These are phyloP conservation scores for Leccinum boreale DNA, from an alignment of 768 basidiomycete species.

Conservation along the genomic window DNA sequence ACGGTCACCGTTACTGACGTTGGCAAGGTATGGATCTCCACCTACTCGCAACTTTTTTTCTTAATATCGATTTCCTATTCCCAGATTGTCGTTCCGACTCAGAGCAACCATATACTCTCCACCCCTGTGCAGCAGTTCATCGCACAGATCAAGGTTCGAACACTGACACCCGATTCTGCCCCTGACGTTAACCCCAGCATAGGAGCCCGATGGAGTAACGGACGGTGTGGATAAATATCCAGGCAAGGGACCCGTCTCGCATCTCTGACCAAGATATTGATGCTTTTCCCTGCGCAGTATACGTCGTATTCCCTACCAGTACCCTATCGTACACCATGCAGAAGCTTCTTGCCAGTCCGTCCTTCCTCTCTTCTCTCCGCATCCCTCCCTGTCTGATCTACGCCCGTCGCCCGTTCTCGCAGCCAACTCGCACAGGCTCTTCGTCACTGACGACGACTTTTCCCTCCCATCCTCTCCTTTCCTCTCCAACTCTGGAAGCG, in stretches of 20 bases:
- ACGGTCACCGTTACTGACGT: slow-evolving; percentile 83
- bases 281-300: slow-evolving; percentile 44
- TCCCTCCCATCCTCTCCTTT: slow-evolving; percentile 47
- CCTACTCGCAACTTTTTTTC: neutral
- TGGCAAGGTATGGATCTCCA: slow-evolving; percentile 50
- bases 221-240: slow-evolving; percentile 81
- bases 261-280: neutral
- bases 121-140: slow-evolving; percentile 70
- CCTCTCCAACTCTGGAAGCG: slow-evolving; percentile 32
- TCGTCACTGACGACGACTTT: slow-evolving; percentile 63
- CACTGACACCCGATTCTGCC: neutral
- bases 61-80: neutral
- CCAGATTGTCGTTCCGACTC: slow-evolving; percentile 74
- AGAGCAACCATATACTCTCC: slow-evolving; percentile 74
- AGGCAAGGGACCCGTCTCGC: slow-evolving; percentile 37
- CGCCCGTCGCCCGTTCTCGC: neutral
- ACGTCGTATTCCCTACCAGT: slow-evolving; percentile 66
- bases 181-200: slow-evolving; percentile 2
- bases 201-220: slow-evolving; percentile 72
- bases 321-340: slow-evolving; percentile 69
- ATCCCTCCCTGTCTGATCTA: slow-evolving; percentile 4
- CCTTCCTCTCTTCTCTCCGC: neutral
- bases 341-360: slow-evolving; percentile 79
- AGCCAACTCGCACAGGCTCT: slow-evolving; percentile 81
- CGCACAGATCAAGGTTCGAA: slow-evolving; percentile 61